Percentiles rank a stretch among this genome's conserved stretches.
phyloP scores from a whole-genome alignment of 306 rosid species.

The Cotoneaster glaucophyllus region DNA sequence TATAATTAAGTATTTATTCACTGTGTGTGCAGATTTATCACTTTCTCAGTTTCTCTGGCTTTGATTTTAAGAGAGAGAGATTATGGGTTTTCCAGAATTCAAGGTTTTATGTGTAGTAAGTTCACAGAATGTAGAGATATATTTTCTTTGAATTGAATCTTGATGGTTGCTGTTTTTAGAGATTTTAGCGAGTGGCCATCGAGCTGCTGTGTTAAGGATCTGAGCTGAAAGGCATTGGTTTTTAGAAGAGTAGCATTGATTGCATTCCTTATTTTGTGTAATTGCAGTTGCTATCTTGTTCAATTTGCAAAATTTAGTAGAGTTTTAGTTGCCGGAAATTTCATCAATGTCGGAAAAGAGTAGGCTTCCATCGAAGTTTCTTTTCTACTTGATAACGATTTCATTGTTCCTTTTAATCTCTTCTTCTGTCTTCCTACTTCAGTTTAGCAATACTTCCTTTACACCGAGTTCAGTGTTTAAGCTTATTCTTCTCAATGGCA shows the following conservation, averaged over 20 bases:
- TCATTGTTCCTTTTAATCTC: constrained; percentile 67
- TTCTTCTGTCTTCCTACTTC: constrained; percentile 71
- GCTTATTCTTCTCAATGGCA: constrained; percentile 58
- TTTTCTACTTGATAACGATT: constrained; percentile 50
- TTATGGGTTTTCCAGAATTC: constrained; percentile 20
- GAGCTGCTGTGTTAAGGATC: constrained; percentile 10
- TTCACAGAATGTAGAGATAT: neutral
- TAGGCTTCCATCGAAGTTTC: constrained; percentile 53
- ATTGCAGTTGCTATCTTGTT: constrained; percentile 7
- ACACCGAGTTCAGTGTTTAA: constrained; percentile 69
- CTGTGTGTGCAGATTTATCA: constrained; percentile 12
- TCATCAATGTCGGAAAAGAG: constrained; percentile 69
- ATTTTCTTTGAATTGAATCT: neutral
- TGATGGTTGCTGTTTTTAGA: neutral
- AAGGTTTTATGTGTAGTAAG: constrained; percentile 7
- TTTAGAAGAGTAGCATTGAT: neutral
- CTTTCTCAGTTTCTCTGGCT: constrained; percentile 20
- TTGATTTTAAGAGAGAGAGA: neutral
- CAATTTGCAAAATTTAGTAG: constrained; percentile 2
- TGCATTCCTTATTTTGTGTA: neutral
- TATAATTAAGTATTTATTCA: neutral
- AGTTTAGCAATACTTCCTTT: constrained; percentile 50
- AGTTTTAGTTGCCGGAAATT: constrained; percentile 12
- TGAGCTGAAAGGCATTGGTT: constrained; percentile 1
- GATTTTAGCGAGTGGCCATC: neutral